Evolutionary conservation across 2,329 filamentous ascomycete genomes (phyloP), one percentile per base, ranked within the genome.

Genomic region (Aspergillus niger): DNA sequence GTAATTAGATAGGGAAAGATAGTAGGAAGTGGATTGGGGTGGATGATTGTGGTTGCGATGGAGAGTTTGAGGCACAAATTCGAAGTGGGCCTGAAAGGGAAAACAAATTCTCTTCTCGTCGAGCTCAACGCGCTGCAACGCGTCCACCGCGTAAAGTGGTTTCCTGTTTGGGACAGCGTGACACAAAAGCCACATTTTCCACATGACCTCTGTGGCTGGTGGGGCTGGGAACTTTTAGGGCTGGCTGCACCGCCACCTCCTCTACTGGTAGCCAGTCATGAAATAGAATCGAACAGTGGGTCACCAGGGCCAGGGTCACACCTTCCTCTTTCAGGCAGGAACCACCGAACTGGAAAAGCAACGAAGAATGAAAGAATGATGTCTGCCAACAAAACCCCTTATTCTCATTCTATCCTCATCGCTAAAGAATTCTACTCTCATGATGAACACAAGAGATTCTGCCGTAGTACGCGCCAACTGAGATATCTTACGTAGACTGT

Each of bases 131-230:
- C 70, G 71, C 57, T 59, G 57, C 13, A 15, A 70, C 72, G 68
- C 70, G 72, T 61, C 44, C 28, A 41, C 60, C 73, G 72, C 71
- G 72, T 74, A 67, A 72, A 74, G 70, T 69, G 72, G 65, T 72
- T 72, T 66, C 67, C 65, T 39, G 0, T 67, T 72, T 64, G 39
- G 63, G 70, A 10, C 32, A 51, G 59, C 70, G 71, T 64, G 63
- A 44, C 17, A 11, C 0, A 3, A 4, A 0, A 59, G 56, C 64
- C 58, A 62, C 50, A 62, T n/a, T 39, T 11, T 57, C 59, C 65
- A 68, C 54, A 55, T 61, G 60, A 39, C 13, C 43, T 13, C 3
- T 13, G 55, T 57, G 43, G 55, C 47, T 57, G 55, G 55, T 50
- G 44, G 2, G 15, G 4, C 7, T 38, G 28, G 17, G 8, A 7